phyloP scores from a whole-genome alignment of 1,284 basidiomycete genomes.

The Melampsora americana region DNA sequence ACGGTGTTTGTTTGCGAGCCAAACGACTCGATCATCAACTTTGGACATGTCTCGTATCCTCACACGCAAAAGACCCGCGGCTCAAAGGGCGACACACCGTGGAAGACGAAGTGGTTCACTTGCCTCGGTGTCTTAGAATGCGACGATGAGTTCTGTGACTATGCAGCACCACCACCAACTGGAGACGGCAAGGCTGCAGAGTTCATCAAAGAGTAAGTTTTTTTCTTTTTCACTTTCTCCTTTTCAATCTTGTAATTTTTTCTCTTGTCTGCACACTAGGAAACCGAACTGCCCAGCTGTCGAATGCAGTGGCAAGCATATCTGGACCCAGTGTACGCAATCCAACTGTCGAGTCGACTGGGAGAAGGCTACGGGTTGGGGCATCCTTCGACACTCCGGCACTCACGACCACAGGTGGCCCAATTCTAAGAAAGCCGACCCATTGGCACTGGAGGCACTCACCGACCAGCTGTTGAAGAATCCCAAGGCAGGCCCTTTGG shows the following conservation, averaged over 20 bases:
- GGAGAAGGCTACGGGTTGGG: background rate
- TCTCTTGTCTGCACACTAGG: too few species aligned
- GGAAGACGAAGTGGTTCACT: background rate
- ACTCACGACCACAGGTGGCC: background rate
- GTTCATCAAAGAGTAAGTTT: background rate
- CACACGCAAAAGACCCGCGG: too few species aligned
- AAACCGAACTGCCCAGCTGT: background rate
- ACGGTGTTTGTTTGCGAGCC: background rate
- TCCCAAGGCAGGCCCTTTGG: background rate
- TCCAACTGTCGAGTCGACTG: background rate
- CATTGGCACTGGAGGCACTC: background rate
- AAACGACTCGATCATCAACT: background rate
- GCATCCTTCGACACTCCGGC: background rate
- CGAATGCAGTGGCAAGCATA: background rate
- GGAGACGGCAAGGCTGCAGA: background rate
- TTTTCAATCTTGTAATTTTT: background rate
- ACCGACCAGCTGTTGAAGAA: background rate
- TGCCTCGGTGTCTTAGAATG: background rate
- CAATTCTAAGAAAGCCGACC: conserved; percentile 9
- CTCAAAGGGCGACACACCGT: too few species aligned
- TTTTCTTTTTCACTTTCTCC: background rate
- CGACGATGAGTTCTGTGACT: background rate
- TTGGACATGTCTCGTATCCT: too few species aligned
- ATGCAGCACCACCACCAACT: background rate
- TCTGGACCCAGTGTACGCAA: background rate